Percentiles rank a stretch among this genome's conserved stretches.
These are phyloP conservation scores for Dipodascus albidus DNA, from an alignment of 805 yeast genomes.

Conservation along the genomic window DNA sequence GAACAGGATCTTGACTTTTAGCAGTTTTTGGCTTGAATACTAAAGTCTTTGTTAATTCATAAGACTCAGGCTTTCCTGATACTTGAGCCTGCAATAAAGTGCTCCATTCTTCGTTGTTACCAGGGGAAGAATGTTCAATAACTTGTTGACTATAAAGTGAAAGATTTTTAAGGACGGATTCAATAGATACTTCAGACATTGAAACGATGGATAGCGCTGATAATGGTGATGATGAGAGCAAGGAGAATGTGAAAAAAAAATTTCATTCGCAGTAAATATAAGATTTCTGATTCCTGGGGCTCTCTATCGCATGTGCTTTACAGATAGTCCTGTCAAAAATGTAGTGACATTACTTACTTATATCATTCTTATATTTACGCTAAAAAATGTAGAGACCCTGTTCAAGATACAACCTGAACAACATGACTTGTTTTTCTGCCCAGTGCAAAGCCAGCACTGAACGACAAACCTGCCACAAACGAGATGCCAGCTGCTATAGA, in stretches of 20 bases:
- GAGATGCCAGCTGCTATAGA: slow-evolving; percentile 2
- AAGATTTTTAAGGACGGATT: neutral
- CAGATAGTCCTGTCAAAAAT: too few relatives aligned
- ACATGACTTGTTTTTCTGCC: neutral
- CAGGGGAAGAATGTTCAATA: slow-evolving; percentile 12
- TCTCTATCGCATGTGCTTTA: too few relatives aligned
- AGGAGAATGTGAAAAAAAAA: neutral
- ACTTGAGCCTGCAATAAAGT: slow-evolving; percentile 6
- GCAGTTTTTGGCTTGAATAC: slow-evolving; percentile 90
- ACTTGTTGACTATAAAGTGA: neutral
- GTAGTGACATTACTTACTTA: too few relatives aligned
- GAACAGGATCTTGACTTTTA: slow-evolving; percentile 65
- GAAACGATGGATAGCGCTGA: too few relatives aligned
- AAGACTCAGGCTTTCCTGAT: slow-evolving; percentile 7
- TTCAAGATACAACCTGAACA: neutral
- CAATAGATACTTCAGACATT: neutral
- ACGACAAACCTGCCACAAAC: slow-evolving; percentile 1
- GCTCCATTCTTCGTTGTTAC: slow-evolving; percentile 16
- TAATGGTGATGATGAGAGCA: too few relatives aligned
- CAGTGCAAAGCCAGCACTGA: slow-evolving; percentile 2
- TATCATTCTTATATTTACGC: neutral
- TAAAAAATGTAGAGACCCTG: neutral
- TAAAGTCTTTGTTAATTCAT: slow-evolving; percentile 45
- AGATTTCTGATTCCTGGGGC: too few relatives aligned
- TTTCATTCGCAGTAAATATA: neutral